phyloP scores from a whole-genome alignment of 192 early-diverging fungal species.

The Helicostylum pulchrum region DNA sequence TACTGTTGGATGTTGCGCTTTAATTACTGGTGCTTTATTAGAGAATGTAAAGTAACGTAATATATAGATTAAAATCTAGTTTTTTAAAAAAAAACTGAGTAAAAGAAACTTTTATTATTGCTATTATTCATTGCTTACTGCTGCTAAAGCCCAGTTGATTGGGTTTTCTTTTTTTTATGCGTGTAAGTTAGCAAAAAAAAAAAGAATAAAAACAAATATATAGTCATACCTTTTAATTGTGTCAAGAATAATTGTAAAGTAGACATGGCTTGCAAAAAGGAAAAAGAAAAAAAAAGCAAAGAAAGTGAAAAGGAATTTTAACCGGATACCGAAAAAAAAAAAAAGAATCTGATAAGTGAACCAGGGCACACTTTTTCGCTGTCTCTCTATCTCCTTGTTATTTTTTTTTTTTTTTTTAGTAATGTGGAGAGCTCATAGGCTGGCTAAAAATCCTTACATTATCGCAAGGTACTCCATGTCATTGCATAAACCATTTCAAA shows the following conservation, averaged over 20 bases:
- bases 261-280: neutral
- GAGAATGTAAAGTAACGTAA: neutral
- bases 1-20: conserved; percentile 46
- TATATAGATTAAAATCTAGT: neutral
- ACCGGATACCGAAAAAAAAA: too few species aligned
- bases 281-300: too few species aligned
- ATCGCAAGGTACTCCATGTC: too few species aligned
- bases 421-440: neutral
- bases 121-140: conserved; percentile 23
- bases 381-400: neutral
- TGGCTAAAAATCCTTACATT: too few species aligned
- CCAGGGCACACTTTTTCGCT: neutral
- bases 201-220: too few species aligned
- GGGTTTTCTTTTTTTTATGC: conserved; percentile 47
- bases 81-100: neutral
- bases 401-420: neutral
- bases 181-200: too few species aligned
- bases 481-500: too few species aligned
- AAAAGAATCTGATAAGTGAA: too few species aligned
- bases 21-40: neutral
- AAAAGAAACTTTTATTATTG: too few species aligned
- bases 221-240: conserved; percentile 4
- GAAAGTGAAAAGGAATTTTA: too few species aligned
- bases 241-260: neutral
- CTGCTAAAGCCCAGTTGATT: conserved; percentile 66